Percentiles rank a stretch among this genome's conserved stretches.
phyloP scores from a whole-genome alignment of 176 grass and related monocot species.

The Themeda triandra region DNA sequence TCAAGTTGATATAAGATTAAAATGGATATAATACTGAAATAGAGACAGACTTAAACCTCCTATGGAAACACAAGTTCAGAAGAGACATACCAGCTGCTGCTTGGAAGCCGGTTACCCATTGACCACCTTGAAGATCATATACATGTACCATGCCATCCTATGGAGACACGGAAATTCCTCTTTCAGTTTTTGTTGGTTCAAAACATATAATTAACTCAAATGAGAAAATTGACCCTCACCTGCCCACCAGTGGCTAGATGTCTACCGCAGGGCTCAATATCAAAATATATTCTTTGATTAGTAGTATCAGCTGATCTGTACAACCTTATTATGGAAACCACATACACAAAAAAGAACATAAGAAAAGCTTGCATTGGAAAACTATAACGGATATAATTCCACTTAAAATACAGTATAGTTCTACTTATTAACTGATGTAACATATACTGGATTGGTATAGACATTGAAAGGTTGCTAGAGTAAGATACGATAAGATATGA shows the following conservation, averaged over 20 bases:
- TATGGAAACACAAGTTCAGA: conserved; percentile 4
- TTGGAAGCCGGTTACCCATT: conserved; percentile 79
- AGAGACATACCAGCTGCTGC: conserved; percentile 76
- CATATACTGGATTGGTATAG: neutral
- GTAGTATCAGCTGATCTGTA: conserved; percentile 88
- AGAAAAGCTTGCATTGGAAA: neutral
- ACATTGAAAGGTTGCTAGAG: neutral
- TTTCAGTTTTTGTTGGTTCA: conserved; percentile 26
- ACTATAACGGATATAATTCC: neutral
- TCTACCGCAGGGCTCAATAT: conserved; percentile 89
- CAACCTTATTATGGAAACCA: conserved; percentile 47
- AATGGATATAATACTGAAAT: neutral
- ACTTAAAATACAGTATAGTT: neutral
- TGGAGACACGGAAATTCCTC: neutral
- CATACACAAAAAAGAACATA: neutral
- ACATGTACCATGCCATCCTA: conserved; percentile 93
- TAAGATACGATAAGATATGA: neutral
- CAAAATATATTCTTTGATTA: conserved; percentile 95
- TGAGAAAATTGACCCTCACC: conserved; percentile 44
- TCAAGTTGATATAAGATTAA: conserved; percentile 19
- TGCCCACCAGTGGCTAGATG: conserved; percentile 89
- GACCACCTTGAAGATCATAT: conserved; percentile 86
- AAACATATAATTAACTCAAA: conserved; percentile 26
- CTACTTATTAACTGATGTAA: neutral
- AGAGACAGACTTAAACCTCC: neutral